Evolutionary conservation across 2,329 filamentous ascomycete genomes (phyloP), one percentile per base, ranked within the genome.

Genomic region (Penicillium sp.): DNA sequence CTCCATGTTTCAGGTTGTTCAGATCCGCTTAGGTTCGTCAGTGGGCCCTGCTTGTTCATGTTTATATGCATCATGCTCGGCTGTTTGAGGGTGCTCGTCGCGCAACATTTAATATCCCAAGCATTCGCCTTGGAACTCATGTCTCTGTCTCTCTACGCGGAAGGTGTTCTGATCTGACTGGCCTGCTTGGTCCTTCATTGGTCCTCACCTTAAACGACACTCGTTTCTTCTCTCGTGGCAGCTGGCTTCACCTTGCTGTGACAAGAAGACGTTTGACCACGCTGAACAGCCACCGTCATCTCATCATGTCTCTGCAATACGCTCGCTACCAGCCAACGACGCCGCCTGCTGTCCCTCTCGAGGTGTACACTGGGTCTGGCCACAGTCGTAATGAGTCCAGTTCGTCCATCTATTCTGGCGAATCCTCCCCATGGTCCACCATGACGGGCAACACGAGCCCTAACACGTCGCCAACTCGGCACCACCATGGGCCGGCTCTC

Each of bases 401-500:
- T 56, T 76, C 77, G 35, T 86, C 84, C 48, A 69, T 80, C 57
- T 74, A 82, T 47, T 85, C 83, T 36, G 75, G 78, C 57, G 77
- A 84, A 63, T 87, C 84, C 30, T 79, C 79, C 21, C 79, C 79
- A 29, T 84, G 85, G 62, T 86, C 85, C 29, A 73, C 81, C 54
- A 76, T 79, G 69, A 86, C 83, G 14, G 74, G 78, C 51, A 74
- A 80, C 54, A 84, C 82, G 37, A 89, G 85, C 9, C 86, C 86
- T 37, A 75, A 78, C 49, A 85, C 86, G 21, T 63, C 60, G 15
- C 86, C 87, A 45, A 79, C 90, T 54, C 78, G 83, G 46, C 84
- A 87, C 47, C 84, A 89, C 68, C 87, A 87, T 36, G 71, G 70
- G 14, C 87, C 87, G 36, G 73, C 87, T 33, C 73, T 94, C 44